phyloP scores from a whole-genome alignment of 768 basidiomycete genomes.

The Lactifluus rugatus region DNA sequence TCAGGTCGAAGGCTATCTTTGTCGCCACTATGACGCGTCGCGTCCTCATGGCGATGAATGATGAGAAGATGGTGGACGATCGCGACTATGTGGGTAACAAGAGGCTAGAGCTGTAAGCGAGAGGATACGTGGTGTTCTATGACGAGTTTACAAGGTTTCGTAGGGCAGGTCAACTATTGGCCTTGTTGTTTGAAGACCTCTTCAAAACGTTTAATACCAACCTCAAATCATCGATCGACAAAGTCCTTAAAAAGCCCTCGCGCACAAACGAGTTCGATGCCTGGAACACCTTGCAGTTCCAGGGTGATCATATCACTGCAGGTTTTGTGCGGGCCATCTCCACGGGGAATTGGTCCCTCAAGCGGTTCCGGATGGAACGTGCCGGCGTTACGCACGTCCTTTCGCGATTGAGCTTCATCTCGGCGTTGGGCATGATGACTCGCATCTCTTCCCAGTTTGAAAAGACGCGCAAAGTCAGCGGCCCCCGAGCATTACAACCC shows the following conservation, averaged over 20 bases:
- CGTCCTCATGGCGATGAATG: slow-evolving; percentile 93
- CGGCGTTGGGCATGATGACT: slow-evolving; percentile 99
- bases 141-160: background rate
- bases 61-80: slow-evolving; percentile 96
- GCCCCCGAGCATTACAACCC: slow-evolving; percentile 92
- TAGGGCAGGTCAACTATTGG: slow-evolving; percentile 92
- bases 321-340: slow-evolving; percentile 97
- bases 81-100: slow-evolving; percentile 99
- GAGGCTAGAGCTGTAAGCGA: slow-evolving; percentile 84
- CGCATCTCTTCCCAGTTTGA: slow-evolving; percentile 98
- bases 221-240: slow-evolving; percentile 91
- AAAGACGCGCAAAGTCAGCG: slow-evolving; percentile 97
- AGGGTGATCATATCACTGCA: slow-evolving; percentile 91
- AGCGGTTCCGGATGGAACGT: slow-evolving; percentile 98
- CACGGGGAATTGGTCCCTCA: slow-evolving; percentile 97
- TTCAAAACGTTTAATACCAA: slow-evolving; percentile 99
- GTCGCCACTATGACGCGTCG: slow-evolving; percentile 95
- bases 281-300: slow-evolving; percentile 88
- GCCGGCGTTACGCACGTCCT: slow-evolving; percentile 98
- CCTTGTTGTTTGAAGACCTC: slow-evolving; percentile 92
- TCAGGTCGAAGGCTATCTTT: slow-evolving; percentile 90
- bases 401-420: slow-evolving; percentile 90
- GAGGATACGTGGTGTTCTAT: background rate
- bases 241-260: slow-evolving; percentile 92
- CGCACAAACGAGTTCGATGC: slow-evolving; percentile 93